Conservation (phyloP, 768 basidiomycete species). For the Mycena floridula region DNA sequence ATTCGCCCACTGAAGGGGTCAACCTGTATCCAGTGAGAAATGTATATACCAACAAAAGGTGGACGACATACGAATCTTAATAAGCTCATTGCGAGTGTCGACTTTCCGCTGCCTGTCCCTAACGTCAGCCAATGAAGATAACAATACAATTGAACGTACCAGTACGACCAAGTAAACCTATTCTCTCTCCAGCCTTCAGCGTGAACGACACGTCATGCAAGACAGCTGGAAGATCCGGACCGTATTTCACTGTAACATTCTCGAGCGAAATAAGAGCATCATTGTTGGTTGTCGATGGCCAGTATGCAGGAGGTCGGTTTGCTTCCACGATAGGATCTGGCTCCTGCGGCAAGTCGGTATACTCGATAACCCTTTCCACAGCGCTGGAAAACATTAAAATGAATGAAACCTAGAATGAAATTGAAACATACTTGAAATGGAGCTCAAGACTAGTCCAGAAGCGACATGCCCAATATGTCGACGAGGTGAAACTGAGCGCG, state of each 20-base stretch:
- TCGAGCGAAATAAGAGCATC: slow-evolving; percentile 62
- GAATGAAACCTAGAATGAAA: neutral
- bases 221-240: slow-evolving; percentile 78
- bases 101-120: slow-evolving; percentile 82
- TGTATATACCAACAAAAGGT: no score
- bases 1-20: slow-evolving; percentile 76
- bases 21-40: no score
- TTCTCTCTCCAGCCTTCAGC: slow-evolving; percentile 63
- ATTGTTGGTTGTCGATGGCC: slow-evolving; percentile 71
- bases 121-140: no score
- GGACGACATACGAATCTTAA: slow-evolving; percentile 75
- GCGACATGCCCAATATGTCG: slow-evolving; percentile 48
- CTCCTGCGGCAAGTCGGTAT: slow-evolving; percentile 85
- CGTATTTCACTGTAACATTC: slow-evolving; percentile 75
- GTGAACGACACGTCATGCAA: slow-evolving; percentile 71
- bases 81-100: slow-evolving; percentile 81
- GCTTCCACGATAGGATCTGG: slow-evolving; percentile 61
- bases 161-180: slow-evolving; percentile 76
- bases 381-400: slow-evolving; percentile 41
- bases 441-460: slow-evolving; percentile 59
- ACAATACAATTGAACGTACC: no score
- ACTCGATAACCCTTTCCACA: slow-evolving; percentile 88
- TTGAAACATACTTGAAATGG: slow-evolving; percentile 58
- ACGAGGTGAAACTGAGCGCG: slow-evolving; percentile 45
- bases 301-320: slow-evolving; percentile 80